Evolutionary conservation across 2,329 filamentous ascomycete genomes (phyloP), one percentile per base, ranked within the genome.

Genomic region (Sporothrix protearum): DNA sequence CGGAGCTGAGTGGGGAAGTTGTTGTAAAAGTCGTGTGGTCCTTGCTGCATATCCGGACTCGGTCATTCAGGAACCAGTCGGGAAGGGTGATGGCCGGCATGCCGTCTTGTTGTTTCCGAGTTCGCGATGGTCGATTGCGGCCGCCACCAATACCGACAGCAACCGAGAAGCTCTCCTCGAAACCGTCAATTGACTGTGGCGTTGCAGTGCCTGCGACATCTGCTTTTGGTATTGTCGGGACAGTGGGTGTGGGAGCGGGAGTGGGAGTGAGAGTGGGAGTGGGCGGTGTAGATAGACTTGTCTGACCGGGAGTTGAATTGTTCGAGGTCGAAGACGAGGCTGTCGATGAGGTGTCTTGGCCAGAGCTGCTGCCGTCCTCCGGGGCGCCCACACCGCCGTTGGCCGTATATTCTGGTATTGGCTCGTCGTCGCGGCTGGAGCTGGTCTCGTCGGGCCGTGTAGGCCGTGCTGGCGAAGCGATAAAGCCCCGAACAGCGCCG

Each of bases 51-150:
- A 83, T 76, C 63, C 78, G 77, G 36, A 91, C 83, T 70, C 86
- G 86, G 25, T 81, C 78, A 51, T 84, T 79, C 69, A 88, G 78
- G 73, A 91, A 92, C 79, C 83, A 85, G 71, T 82, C 79, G 0
- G 89, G 88, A 16, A 92, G 80, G 67, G 84, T 81, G 28, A 87
- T 80, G 2, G 83, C 81, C n/a, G 86, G 86, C 51, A 75, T 70
- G n/a, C 61, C 74, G 33, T 73, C 73, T 5, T 63, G n/a, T 33
- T 25, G 16, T 39, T n/a, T 70, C 1, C 71, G 55, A 19, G 49
- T 9, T 1, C 70, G 22, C 4, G 45, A 14, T 14, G 63, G 19
- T 3, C 70, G 66, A 19, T 53, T 63, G 7, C 71, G 45, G 80
- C 78, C 78, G 14, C 63, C 63, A 10, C 42, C 42, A 63, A 45